Base-by-base conservation (phyloP, 225 moss, liverwort and hornwort species). In the Neckera pumila region DNA sequence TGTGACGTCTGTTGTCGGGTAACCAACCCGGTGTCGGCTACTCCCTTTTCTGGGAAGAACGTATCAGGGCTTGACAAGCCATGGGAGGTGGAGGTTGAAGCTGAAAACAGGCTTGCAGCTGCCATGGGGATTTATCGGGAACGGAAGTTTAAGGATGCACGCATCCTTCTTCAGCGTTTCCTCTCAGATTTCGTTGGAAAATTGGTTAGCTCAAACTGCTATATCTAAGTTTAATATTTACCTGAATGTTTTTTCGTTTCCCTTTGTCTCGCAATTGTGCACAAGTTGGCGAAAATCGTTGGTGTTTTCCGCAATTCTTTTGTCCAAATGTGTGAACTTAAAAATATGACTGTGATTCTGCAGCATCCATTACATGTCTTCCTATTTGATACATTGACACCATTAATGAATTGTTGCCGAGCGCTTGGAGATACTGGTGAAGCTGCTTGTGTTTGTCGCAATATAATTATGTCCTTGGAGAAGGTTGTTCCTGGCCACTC, bases 341-440 rank as follows among this genome's bases (percentile, higher is more conserved):
- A 57, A 56, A 7, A 16, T 79, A 38, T 91, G 54, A 71, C 79
- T 78, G 34, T 76, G n/a, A 54, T 76, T 81, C 13, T 94, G 91
- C 94, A 95, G 95, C 96, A 95, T 91, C 93, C 94, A 36, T 86
- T 96, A 69, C 92, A 96, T 86, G 95, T 97, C 57, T 92, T 95
- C n/a, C 93, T 97, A 58, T 97, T 97, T 85, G 97, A 96, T 87
- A 92, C 93, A 38, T 93, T 95, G 92, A 95, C 96, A 67, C 95
- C 96, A 15, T 95, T 95, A 62, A 95, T 95, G 95, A 96, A 94
- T 82, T 95, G 97, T 92, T 96, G 96, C 87, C 96, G 96, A 85
- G 95, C 95, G 49, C 84, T 92, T 70, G 96, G 95, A 57, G 96
- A 97, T 91, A 90, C 90, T 83, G 93, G 92, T 65, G 96, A 95